Base-by-base conservation (phyloP, 1,284 basidiomycete genomes). In the Malassezia nana region DNA sequence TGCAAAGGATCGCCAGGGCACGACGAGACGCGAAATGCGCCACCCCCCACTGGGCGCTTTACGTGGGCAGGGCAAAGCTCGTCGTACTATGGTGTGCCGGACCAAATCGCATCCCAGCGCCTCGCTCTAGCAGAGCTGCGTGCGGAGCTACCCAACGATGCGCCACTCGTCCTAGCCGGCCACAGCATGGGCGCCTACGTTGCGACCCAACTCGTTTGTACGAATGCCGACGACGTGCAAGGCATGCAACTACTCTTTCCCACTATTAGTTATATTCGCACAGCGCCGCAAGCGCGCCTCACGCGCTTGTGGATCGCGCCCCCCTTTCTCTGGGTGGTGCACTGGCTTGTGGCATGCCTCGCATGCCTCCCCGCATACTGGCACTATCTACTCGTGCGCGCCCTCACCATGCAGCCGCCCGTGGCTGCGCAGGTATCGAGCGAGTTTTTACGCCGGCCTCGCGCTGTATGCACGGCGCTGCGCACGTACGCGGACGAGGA, bases 101-200 rank as follows among this genome's bases (percentile, higher is more conserved):
- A 56, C 29, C 54, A 56, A 24, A 45, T 56, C 4, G 35, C n/a
- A 3, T 25, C 31, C 12, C 47, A 50, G 39, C 10, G 7, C 6
- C 33, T 15, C 13, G 53, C 53, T 1, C 20, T 50, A 6, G 33
- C 25, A 18, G n/a, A 15, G 6, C 32, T 55, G 1, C 31, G 31
- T 7, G 16, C 20, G 5, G 16, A 15, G 28, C 22, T 50, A 16
- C 42, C 32, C 6, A 1, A 26, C 7, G 25, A 13, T 15, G 22
- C 35, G n/a, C 54, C 54, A 4, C 1, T 50, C 8, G 18, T 50
- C 15, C 30, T 56, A 4, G 18, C 30, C 12, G 54, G 54, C 13
- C 54, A 56, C 44, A 56, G 54, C 16, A 28, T 56, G 31, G 54
- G 54, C n/a, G 48, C 48, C 7, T 56, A 51, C 26, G 39, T 51